Base-by-base conservation (phyloP, 2,329 filamentous ascomycete species). In the Botryotinia calthae region DNA sequence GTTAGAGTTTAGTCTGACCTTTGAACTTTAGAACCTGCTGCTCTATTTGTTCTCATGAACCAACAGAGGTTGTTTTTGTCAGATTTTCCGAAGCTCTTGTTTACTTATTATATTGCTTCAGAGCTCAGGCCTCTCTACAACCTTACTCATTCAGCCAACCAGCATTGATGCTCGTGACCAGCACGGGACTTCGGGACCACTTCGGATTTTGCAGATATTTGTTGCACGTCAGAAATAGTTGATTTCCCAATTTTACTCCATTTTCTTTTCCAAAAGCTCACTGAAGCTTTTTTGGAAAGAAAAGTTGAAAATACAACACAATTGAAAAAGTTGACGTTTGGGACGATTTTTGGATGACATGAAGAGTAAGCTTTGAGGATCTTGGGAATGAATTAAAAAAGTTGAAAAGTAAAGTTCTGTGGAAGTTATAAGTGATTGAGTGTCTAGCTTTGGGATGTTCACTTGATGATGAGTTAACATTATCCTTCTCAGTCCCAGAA, bases 301-400 rank as follows among this genome's bases (percentile, higher is more conserved):
- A 63, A 42, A 28, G 14, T 12, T 56, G 40, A 18, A 28, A 56
- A 8, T 28, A 20, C 64, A 40, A 31, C 48, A 3, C 56, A 37
- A 42, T 42, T 42, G 25, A 56, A 25, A 56, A 67, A 54, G 8
- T 31, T 40, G 34, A 4, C 1, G 8, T 12, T 8, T 42, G 25
- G 16, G 16, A 37, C 37, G 18, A 28, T 14, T 18, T 20, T 28
- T 28, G 5, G 16, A 20, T 4, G 1, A 4, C 0, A 40, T 2
- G 25, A 16, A 67, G 25, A 42, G 34, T 10, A 2, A n/a, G 14
- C 4, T 16, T 67, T 12, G 25, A 8, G 2, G 4, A 54, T 9
- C 10, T 18, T 16, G 2, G 0, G 0, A 14, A 16, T 12, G 7
- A 14, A 28, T 0, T 40, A 28, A 54, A 42, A n/a, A 14, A 48